These are phyloP conservation scores for Cryphonectria naterciae DNA, from an alignment of 2,329 filamentous ascomycete species.

Conservation along the genomic window DNA sequence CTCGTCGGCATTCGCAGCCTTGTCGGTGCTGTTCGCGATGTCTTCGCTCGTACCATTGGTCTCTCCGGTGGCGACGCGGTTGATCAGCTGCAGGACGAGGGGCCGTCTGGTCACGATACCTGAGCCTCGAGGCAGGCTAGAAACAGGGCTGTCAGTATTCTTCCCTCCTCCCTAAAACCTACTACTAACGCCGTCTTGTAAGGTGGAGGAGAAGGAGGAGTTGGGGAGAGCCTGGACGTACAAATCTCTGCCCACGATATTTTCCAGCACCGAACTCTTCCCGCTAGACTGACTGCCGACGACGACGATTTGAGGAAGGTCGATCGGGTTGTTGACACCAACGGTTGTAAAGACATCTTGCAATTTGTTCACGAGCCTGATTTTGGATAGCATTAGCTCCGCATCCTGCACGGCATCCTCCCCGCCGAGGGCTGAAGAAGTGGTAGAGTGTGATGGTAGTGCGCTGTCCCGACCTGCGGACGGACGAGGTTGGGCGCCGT, in stretches of 20 bases:
- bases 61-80: slow-evolving; percentile 65
- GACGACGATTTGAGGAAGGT: slow-evolving; percentile 96
- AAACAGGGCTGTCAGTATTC: slow-evolving; percentile 13
- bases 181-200: slow-evolving; percentile 11
- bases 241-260: slow-evolving; percentile 99
- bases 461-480: slow-evolving; percentile 1
- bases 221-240: slow-evolving; percentile 55
- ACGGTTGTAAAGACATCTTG: slow-evolving; percentile 99
- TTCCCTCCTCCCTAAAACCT: neutral
- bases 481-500: slow-evolving; percentile 5
- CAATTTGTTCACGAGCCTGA: slow-evolving; percentile 92
- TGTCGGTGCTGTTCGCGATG: slow-evolving; percentile 71
- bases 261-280: slow-evolving; percentile 98
- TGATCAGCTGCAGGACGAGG: slow-evolving; percentile 96
- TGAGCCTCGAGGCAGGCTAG: slow-evolving; percentile 90
- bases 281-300: slow-evolving; percentile 98
- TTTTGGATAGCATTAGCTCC: slow-evolving; percentile 63
- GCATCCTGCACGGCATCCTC: slow-evolving; percentile 67
- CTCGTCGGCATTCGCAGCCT: slow-evolving; percentile 83
- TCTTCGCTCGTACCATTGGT: slow-evolving; percentile 75
- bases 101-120: slow-evolving; percentile 97
- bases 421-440: neutral
- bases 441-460: neutral
- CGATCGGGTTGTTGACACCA: slow-evolving; percentile 98
- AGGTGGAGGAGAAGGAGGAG: slow-evolving; percentile 8